These are phyloP conservation scores for Sphaceloma murrayae DNA, from an alignment of 2,329 filamentous ascomycete genomes.

Conservation along the genomic window DNA sequence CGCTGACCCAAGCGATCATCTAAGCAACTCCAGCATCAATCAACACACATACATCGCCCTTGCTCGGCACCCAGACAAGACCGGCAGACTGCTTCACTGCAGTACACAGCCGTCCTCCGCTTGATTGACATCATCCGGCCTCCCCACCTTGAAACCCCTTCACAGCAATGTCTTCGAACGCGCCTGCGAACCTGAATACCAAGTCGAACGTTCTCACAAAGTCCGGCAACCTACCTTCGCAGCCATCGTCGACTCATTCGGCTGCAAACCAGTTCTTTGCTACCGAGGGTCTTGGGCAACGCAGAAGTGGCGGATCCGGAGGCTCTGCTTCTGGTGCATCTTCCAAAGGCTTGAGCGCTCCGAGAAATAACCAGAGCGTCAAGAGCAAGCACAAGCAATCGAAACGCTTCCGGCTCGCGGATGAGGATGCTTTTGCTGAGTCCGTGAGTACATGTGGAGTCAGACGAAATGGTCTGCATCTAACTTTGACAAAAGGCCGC, in stretches of 20 bases:
- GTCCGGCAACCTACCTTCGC: constrained; percentile 29
- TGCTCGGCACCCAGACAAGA: constrained; percentile 2
- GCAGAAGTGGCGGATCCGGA: constrained; percentile 32
- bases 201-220: constrained; percentile 34
- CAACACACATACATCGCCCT: background rate
- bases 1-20: constrained; percentile 12
- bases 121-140: constrained; percentile 17
- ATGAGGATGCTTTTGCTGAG: constrained; percentile 85
- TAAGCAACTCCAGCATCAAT: background rate
- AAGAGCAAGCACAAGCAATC: constrained; percentile 80
- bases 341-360: constrained; percentile 36
- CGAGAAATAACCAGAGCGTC: constrained; percentile 65
- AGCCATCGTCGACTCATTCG: constrained; percentile 36
- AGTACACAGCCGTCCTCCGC: constrained; percentile 11
- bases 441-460: constrained; percentile 43
- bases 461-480: constrained; percentile 3
- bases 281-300: constrained; percentile 36
- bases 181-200: constrained; percentile 27
- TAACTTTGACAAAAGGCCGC: constrained; percentile 37
- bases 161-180: constrained; percentile 36
- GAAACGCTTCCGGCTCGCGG: constrained; percentile 60
- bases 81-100: constrained; percentile 10
- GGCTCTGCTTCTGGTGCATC: constrained; percentile 32
- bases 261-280: constrained; percentile 36
- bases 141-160: constrained; percentile 11